Percentiles rank a stretch among this genome's conserved stretches.
Evolutionary conservation across 495 filamentous ascomycete genomes (phyloP).

Genomic region (Coniosporium apollinis): DNA sequence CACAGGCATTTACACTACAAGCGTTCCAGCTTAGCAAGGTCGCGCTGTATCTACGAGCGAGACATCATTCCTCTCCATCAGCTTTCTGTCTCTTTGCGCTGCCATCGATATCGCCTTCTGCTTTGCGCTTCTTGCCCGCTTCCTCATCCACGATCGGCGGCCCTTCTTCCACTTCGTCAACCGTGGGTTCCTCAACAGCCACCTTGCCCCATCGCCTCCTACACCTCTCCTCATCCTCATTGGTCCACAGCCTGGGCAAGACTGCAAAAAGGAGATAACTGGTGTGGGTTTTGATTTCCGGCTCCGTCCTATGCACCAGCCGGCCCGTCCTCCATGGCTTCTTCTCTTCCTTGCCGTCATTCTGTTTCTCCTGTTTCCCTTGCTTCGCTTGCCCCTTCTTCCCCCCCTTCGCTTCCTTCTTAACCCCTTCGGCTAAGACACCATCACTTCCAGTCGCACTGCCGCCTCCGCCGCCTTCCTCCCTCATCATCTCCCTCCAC

Average conservation of each 20-base stretch:
- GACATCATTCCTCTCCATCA: too few species aligned
- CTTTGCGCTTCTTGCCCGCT: too few species aligned
- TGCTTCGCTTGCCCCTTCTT: constrained; percentile 6
- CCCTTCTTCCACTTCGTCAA: too few species aligned
- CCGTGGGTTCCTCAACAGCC: too few species aligned
- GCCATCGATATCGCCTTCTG: too few species aligned
- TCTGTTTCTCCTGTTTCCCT: constrained; percentile 16
- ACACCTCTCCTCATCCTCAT: constrained; percentile 61
- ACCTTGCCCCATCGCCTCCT: constrained; percentile 44
- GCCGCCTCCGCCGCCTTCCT: constrained; percentile 9
- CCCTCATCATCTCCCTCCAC: constrained; percentile 28
- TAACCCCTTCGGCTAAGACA: constrained; percentile 7
- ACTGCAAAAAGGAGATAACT: constrained; percentile 89
- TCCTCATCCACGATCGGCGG: too few species aligned
- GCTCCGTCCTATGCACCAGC: constrained; percentile 61
- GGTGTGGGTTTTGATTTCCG: constrained; percentile 87
- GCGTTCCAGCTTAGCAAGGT: too few species aligned
- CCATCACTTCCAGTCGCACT: constrained; percentile 12
- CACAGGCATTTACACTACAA: too few species aligned
- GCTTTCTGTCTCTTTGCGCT: too few species aligned
- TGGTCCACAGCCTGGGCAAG: constrained; percentile 68
- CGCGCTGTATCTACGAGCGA: too few species aligned
- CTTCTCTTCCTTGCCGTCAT: constrained; percentile 17
- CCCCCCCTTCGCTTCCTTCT: constrained; percentile 22
- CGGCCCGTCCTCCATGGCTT: constrained; percentile 45